These are phyloP conservation scores for Paracamarosporium sp. DNA, from an alignment of 2,329 filamentous ascomycete genomes.

Conservation along the genomic window DNA sequence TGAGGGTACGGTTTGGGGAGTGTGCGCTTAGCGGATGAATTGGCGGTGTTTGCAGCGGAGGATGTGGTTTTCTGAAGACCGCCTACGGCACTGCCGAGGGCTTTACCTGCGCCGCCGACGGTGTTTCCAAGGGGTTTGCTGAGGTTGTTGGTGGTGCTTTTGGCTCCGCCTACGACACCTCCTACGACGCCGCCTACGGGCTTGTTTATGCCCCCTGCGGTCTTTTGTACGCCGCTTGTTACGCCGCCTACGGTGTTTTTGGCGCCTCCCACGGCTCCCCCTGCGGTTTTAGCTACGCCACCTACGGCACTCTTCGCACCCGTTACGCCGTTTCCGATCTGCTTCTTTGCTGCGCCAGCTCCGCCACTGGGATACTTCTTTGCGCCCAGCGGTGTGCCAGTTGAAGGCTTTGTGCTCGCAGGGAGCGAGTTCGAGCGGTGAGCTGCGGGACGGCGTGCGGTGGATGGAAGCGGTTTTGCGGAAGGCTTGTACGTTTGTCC, in stretches of 20 bases:
- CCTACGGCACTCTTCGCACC: conserved; percentile 2
- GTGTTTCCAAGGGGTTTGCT: not conserved
- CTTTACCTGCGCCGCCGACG: not conserved
- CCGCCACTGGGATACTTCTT: conserved; percentile 36
- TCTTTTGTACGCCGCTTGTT: not conserved
- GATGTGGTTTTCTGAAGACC: conserved; percentile 16
- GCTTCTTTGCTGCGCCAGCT: conserved; percentile 23
- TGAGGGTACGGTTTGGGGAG: conserved; percentile 11
- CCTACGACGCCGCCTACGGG: not conserved
- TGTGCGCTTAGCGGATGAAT: conserved; percentile 10
- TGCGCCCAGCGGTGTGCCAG: conserved; percentile 29
- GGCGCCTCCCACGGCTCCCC: not conserved
- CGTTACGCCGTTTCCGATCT: conserved; percentile 22
- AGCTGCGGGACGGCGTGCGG: conserved; percentile 35
- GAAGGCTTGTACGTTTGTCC: conserved; percentile 37
- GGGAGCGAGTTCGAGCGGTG: conserved; percentile 44
- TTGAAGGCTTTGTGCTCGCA: conserved; percentile 25
- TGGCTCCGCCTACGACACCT: not conserved
- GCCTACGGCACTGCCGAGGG: not conserved
- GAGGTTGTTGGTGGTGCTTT: not conserved
- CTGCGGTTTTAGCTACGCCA: not conserved
- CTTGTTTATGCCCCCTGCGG: not conserved
- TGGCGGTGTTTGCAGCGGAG: conserved; percentile 7
- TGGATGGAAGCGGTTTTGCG: conserved; percentile 36
- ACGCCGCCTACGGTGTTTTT: not conserved